Conservation (phyloP, 331 rosid genomes). For the Telfairia occidentalis region DNA sequence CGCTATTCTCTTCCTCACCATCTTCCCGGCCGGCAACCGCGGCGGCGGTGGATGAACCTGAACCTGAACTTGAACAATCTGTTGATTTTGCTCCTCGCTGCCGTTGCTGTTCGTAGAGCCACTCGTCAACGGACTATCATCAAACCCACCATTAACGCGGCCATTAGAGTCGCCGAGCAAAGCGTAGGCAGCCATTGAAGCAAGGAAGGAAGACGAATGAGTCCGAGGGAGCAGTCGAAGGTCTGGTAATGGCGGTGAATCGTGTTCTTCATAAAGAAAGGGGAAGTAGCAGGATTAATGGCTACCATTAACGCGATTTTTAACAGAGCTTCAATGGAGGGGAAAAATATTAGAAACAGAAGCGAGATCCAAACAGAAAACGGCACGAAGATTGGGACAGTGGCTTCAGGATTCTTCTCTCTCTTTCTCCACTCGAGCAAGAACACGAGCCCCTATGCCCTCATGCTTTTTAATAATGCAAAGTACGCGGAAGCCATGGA, state of each 20-base stretch:
- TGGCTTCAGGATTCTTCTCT: conserved; percentile 39
- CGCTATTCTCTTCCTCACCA: conserved; percentile 81
- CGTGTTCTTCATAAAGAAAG: not conserved
- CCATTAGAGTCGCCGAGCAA: conserved; percentile 22
- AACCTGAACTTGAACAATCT: not conserved
- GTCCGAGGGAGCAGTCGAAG: too few species aligned
- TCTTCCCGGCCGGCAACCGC: conserved; percentile 10
- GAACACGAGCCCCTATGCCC: conserved; percentile 55
- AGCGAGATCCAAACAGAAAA: conserved; percentile 51
- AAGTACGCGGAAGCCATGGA: conserved; percentile 32
- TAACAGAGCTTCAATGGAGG: not conserved
- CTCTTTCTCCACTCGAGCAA: conserved; percentile 18
- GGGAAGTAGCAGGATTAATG: not conserved
- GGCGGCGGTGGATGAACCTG: not conserved
- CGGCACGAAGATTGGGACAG: conserved; percentile 72
- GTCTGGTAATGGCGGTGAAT: not conserved
- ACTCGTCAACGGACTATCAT: conserved; percentile 21
- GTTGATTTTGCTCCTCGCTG: conserved; percentile 14
- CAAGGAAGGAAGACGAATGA: not conserved
- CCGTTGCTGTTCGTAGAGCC: conserved; percentile 23
- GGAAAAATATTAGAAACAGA: not conserved
- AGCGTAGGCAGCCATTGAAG: conserved; percentile 49
- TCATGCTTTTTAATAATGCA: conserved; percentile 29
- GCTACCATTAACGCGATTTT: not conserved
- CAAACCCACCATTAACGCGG: conserved; percentile 4